phyloP scores from a whole-genome alignment of 768 basidiomycete species.

The Porpolomopsis calyptriformis region DNA sequence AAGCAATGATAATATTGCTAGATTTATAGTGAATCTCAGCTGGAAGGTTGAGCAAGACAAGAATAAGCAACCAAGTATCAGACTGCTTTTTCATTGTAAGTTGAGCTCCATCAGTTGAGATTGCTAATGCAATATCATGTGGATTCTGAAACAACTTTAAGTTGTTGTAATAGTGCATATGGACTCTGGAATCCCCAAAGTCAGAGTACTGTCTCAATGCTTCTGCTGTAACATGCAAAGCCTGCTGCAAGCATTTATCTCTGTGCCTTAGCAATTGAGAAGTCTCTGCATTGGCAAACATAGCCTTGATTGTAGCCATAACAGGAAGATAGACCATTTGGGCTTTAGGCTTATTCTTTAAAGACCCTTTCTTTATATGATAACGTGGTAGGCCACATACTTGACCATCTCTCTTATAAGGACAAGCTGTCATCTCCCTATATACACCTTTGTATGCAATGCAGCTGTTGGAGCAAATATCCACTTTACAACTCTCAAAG shows the following conservation, averaged over 20 bases:
- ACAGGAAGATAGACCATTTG: constrained; percentile 17
- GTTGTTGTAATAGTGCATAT: constrained; percentile 13
- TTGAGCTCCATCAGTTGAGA: constrained; percentile 22
- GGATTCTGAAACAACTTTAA: constrained; percentile 16
- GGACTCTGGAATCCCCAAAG: constrained; percentile 17
- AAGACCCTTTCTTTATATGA: not conserved
- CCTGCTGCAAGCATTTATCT: constrained; percentile 16
- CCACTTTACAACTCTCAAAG: constrained; percentile 10
- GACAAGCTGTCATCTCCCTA: constrained; percentile 8
- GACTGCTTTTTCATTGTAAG: constrained; percentile 26
- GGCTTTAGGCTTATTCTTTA: constrained; percentile 11
- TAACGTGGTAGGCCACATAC: constrained; percentile 13
- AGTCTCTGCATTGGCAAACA: constrained; percentile 20
- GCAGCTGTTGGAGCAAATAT: constrained; percentile 18
- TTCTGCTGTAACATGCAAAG: constrained; percentile 13
- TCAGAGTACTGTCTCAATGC: constrained; percentile 15
- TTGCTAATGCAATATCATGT: constrained; percentile 16
- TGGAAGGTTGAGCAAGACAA: constrained; percentile 17
- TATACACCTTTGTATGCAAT: constrained; percentile 19
- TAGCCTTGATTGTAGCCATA: constrained; percentile 16
- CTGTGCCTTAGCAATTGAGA: constrained; percentile 15
- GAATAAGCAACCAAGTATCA: constrained; percentile 18
- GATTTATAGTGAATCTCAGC: constrained; percentile 14
- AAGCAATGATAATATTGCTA: constrained; percentile 14
- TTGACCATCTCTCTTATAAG: constrained; percentile 9